Evolutionary conservation across 108 stramenopile species (phyloP).

Genomic region (Cyclostephanos tholiformis): DNA sequence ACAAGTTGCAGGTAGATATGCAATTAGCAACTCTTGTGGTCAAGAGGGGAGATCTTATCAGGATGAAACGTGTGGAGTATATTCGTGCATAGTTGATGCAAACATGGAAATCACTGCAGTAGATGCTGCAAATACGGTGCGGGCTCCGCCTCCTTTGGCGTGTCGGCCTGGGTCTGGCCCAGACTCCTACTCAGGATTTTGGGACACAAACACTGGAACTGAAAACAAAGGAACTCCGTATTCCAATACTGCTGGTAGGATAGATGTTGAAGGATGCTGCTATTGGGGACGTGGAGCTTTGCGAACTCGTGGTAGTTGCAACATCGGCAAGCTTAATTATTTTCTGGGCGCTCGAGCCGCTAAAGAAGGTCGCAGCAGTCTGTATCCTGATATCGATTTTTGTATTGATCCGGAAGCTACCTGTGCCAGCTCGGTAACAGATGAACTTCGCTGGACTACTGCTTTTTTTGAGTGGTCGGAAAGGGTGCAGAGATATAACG

Average conservation of each 20-base stretch:
- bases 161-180: conserved; percentile 2
- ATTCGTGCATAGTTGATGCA: not conserved
- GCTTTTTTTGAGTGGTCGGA: conserved; percentile 49
- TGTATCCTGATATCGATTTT: conserved; percentile 45
- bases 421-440: conserved; percentile 22
- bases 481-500: conserved; percentile 30
- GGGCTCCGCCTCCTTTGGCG: conserved; percentile 8
- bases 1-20: conserved; percentile 17
- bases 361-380: conserved; percentile 26
- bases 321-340: conserved; percentile 44
- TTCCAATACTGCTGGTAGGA: conserved; percentile 18
- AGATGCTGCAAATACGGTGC: not conserved
- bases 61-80: conserved; percentile 25
- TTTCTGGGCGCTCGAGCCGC: conserved; percentile 34
- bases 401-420: conserved; percentile 36
- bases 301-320: conserved; percentile 25
- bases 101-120: conserved; percentile 11
- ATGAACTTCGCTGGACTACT: conserved; percentile 39
- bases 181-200: conserved; percentile 13
- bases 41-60: conserved; percentile 46
- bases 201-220: conserved; percentile 6
- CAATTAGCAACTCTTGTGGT: conserved; percentile 25
- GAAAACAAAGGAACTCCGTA: not conserved
- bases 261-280: conserved; percentile 46
- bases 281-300: conserved; percentile 46